A percentile compares a stretch with the other conserved stretches of the same genome.
Conservation (phyloP, 768 basidiomycete genomes). For the Leccinum sublutescens region DNA sequence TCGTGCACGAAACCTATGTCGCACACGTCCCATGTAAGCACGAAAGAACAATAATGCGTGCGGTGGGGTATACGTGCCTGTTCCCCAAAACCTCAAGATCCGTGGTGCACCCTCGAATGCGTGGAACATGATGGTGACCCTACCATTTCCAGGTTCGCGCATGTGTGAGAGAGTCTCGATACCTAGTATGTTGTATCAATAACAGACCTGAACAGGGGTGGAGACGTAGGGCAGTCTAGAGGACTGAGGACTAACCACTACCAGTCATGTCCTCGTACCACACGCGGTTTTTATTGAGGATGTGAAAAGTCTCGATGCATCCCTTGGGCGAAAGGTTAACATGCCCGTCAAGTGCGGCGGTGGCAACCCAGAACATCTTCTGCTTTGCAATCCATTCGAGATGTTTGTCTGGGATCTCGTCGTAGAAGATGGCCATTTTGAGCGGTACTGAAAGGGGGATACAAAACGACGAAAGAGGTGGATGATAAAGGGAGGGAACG, state of each 20-base stretch:
- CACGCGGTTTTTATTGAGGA: conserved; percentile 49
- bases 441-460: background rate
- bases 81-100: conserved; percentile 60
- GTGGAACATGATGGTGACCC: conserved; percentile 60
- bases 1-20: conserved; percentile 55
- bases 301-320: conserved; percentile 56
- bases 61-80: conserved; percentile 35
- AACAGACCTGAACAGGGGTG: background rate
- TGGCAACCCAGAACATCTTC: conserved; percentile 71
- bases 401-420: conserved; percentile 53
- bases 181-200: conserved; percentile 32
- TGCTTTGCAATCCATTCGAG: conserved; percentile 59
- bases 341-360: conserved; percentile 63
- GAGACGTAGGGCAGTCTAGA: background rate
- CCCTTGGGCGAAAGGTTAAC: conserved; percentile 73
- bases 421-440: conserved; percentile 56
- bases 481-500: background rate
- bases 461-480: background rate
- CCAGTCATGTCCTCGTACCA: conserved; percentile 80
- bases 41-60: background rate
- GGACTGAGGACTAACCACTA: conserved; percentile 46
- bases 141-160: conserved; percentile 52
- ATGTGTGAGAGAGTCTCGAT: conserved; percentile 60
- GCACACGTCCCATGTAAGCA: background rate
- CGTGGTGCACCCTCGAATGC: conserved; percentile 60